phyloP scores from a whole-genome alignment of 23 red algal species.

The Cyanidiococcus yangmingshanensis region DNA sequence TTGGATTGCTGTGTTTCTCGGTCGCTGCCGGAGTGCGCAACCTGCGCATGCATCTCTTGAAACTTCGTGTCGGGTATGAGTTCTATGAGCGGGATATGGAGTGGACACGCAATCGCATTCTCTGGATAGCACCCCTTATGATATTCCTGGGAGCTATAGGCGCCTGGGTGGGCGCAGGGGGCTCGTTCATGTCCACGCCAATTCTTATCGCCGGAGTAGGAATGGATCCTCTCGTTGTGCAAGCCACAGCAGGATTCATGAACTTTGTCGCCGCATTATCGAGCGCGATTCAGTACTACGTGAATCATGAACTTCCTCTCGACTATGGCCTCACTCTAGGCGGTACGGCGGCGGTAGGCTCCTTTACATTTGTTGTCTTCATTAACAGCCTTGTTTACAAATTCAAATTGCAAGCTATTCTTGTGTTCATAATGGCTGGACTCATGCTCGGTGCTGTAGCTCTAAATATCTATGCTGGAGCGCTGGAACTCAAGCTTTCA shows the following conservation, averaged over 20 bases:
- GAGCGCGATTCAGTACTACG: slow-evolving; percentile 28
- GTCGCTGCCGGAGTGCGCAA: slow-evolving; percentile 18
- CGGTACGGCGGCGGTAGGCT: slow-evolving; percentile 7
- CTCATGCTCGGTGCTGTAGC: slow-evolving; percentile 30
- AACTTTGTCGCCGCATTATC: slow-evolving; percentile 25
- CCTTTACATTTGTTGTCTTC: slow-evolving; percentile 20
- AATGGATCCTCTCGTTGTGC: slow-evolving; percentile 35
- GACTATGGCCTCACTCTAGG: slow-evolving; percentile 20
- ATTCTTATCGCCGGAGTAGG: slow-evolving; percentile 28
- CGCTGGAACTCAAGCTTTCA: slow-evolving; percentile 1
- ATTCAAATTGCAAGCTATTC: slow-evolving; percentile 29
- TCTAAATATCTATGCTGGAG: slow-evolving; percentile 26
- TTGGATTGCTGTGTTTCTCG: slow-evolving; percentile 3
- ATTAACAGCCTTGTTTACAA: slow-evolving; percentile 23
- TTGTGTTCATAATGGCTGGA: slow-evolving; percentile 28
- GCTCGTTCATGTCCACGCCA: slow-evolving; percentile 35
- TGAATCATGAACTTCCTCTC: slow-evolving; percentile 26
- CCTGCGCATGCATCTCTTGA: slow-evolving; percentile 24
- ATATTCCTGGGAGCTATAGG: slow-evolving; percentile 28
- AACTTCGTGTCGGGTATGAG: slow-evolving; percentile 11
- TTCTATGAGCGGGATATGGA: slow-evolving; percentile 28
- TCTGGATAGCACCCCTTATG: slow-evolving; percentile 28
- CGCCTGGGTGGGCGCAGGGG: slow-evolving; percentile 32
- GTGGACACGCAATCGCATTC: slow-evolving; percentile 17
- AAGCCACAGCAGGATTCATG: slow-evolving; percentile 31